Percentiles rank a stretch among this genome's conserved stretches.
These are phyloP conservation scores for Eutypa lata DNA, from an alignment of 2,329 filamentous ascomycete species.

Conservation along the genomic window DNA sequence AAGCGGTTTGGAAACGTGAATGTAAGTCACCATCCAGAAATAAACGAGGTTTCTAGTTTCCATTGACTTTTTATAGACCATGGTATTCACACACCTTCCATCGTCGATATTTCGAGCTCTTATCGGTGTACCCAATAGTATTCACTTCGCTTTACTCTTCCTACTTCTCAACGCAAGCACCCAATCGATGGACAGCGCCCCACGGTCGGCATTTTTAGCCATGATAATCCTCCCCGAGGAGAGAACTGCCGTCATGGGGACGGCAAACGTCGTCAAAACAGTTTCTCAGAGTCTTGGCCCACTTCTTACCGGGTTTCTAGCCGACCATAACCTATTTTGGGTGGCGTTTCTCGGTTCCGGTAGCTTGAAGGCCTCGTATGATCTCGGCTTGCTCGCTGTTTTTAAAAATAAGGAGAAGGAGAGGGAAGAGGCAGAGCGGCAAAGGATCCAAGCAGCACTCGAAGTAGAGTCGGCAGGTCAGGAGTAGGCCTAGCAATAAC, in stretches of 20 bases:
- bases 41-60: slow-evolving; percentile 11
- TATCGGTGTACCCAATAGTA: slow-evolving; percentile 54
- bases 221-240: slow-evolving; percentile 62
- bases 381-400: slow-evolving; percentile 53
- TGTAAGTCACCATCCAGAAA: slow-evolving; percentile 45
- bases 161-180: slow-evolving; percentile 60
- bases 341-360: slow-evolving; percentile 63
- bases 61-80: slow-evolving; percentile 46
- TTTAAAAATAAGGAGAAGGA: slow-evolving; percentile 33
- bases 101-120: slow-evolving; percentile 63
- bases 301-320: slow-evolving; percentile 61
- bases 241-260: slow-evolving; percentile 69
- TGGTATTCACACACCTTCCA: slow-evolving; percentile 73
- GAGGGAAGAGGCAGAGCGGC: slow-evolving; percentile 2
- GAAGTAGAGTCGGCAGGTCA: background rate
- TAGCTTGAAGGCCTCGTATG: slow-evolving; percentile 58
- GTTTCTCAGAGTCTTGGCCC: slow-evolving; percentile 60
- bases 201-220: slow-evolving; percentile 66
- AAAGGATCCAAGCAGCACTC: background rate
- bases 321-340: slow-evolving; percentile 54
- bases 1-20: slow-evolving; percentile 61
- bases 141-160: slow-evolving; percentile 55
- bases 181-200: slow-evolving; percentile 68
- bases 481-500: background rate
- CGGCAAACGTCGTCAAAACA: slow-evolving; percentile 68